Evolutionary conservation across 2,329 filamentous ascomycete genomes (phyloP).

Genomic region (Celoporthe dispersa): DNA sequence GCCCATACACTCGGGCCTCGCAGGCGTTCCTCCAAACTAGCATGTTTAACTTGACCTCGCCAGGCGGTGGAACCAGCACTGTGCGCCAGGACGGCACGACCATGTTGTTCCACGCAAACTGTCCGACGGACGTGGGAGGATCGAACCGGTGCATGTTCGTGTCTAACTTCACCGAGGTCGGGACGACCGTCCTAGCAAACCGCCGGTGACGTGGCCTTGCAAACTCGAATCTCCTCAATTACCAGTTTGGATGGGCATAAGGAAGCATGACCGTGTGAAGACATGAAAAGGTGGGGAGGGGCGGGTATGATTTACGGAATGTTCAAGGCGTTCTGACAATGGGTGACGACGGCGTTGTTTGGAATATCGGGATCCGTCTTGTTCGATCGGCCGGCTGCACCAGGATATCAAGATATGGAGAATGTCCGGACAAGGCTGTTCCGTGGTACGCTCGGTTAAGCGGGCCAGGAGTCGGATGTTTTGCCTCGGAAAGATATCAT

Average conservation of each 20-base stretch:
- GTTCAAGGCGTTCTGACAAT: constrained; percentile 10
- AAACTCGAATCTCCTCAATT: constrained; percentile 6
- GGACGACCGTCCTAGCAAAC: constrained; percentile 21
- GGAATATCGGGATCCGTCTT: not conserved
- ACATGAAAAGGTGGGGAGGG: not conserved
- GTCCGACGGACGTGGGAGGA: constrained; percentile 17
- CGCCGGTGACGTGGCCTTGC: constrained; percentile 11
- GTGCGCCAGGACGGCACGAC: constrained; percentile 1
- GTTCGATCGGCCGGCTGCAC: not conserved
- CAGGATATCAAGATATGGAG: not conserved
- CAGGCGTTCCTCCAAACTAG: constrained; percentile 22
- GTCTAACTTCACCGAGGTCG: constrained; percentile 27
- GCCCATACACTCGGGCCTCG: constrained; percentile 21
- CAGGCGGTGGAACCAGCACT: constrained; percentile 29
- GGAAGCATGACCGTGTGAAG: constrained; percentile 17
- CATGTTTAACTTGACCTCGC: constrained; percentile 26
- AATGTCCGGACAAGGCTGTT: not conserved
- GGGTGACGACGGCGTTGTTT: constrained; percentile 8
- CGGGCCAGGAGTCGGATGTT: not conserved
- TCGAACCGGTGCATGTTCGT: constrained; percentile 28
- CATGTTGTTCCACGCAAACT: constrained; percentile 30
- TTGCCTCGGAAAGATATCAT: constrained; percentile 6
- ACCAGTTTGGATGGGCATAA: constrained; percentile 10
- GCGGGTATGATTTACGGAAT: not conserved
- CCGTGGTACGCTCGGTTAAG: not conserved